Evolutionary conservation across 2,329 filamentous ascomycete species (phyloP).

Genomic region (Capronia americana): DNA sequence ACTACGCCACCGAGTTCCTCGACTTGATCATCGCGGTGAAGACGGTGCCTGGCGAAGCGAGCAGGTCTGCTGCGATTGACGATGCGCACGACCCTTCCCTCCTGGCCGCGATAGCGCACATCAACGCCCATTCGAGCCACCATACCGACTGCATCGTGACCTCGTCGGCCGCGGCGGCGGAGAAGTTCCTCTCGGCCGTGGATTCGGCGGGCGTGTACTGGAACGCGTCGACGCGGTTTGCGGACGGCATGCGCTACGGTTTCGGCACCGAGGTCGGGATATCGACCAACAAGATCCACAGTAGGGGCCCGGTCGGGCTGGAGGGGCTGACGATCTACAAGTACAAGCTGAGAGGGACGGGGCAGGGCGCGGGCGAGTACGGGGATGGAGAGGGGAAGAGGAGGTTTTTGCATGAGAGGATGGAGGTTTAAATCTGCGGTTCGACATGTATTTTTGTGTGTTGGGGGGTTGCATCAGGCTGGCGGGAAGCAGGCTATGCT

Average conservation of each 20-base stretch:
- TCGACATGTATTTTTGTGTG: background rate
- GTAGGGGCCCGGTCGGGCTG: constrained; percentile 87
- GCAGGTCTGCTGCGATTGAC: background rate
- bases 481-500: background rate
- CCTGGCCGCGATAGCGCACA: constrained; percentile 79
- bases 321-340: constrained; percentile 98
- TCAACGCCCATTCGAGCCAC: constrained; percentile 89
- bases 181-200: constrained; percentile 81
- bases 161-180: constrained; percentile 68
- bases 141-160: constrained; percentile 95
- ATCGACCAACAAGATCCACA: constrained; percentile 98
- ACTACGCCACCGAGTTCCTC: constrained; percentile 90
- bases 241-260: constrained; percentile 95
- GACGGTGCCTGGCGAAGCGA: constrained; percentile 60
- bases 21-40: constrained; percentile 84
- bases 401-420: constrained; percentile 62
- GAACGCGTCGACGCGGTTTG: constrained; percentile 94
- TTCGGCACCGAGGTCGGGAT: constrained; percentile 99
- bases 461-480: background rate
- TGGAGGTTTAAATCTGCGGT: constrained; percentile 44
- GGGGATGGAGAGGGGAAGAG: constrained; percentile 58
- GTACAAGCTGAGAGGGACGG: constrained; percentile 84
- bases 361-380: constrained; percentile 82
- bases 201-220: constrained; percentile 95
- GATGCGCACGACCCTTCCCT: constrained; percentile 50